phyloP scores from a whole-genome alignment of 495 filamentous ascomycete species.

The Collariella sp. region DNA sequence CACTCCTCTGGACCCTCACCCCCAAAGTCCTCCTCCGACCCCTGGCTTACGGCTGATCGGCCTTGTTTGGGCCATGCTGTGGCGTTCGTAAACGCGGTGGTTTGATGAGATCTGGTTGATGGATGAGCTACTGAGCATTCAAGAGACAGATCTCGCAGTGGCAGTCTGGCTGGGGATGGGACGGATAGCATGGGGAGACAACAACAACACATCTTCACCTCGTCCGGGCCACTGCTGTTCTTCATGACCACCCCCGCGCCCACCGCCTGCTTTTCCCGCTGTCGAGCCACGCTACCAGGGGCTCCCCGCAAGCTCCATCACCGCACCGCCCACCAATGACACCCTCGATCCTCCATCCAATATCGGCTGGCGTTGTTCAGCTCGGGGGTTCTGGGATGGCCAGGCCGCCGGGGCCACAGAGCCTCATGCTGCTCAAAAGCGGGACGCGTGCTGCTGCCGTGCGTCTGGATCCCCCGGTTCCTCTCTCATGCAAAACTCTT shows the following conservation, averaged over 20 bases:
- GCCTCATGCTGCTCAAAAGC: constrained; percentile 7
- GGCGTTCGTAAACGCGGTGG: neutral
- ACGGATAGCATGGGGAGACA: too few relatives aligned
- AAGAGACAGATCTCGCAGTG: too few relatives aligned
- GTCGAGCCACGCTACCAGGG: neutral
- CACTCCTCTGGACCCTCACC: neutral
- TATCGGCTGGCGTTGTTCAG: neutral
- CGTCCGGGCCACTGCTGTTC: too few relatives aligned
- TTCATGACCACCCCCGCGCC: neutral
- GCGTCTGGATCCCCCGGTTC: neutral
- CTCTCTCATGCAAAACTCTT: neutral
- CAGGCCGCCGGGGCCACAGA: neutral
- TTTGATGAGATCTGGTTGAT: too few relatives aligned
- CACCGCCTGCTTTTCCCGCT: neutral
- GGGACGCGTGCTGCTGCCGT: neutral
- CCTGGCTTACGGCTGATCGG: constrained; percentile 5
- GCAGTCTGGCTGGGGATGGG: too few relatives aligned
- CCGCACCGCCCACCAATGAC: neutral
- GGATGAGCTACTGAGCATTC: too few relatives aligned
- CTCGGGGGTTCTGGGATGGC: neutral
- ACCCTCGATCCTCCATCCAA: neutral
- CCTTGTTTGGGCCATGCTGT: neutral
- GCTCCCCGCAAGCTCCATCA: neutral
- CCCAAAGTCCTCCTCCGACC: neutral
- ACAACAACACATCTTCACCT: too few relatives aligned